Evolutionary conservation across 345 rosid species (phyloP), one percentile per base, ranked within the genome.

Genomic region (Erysimum cheiranthoides): DNA sequence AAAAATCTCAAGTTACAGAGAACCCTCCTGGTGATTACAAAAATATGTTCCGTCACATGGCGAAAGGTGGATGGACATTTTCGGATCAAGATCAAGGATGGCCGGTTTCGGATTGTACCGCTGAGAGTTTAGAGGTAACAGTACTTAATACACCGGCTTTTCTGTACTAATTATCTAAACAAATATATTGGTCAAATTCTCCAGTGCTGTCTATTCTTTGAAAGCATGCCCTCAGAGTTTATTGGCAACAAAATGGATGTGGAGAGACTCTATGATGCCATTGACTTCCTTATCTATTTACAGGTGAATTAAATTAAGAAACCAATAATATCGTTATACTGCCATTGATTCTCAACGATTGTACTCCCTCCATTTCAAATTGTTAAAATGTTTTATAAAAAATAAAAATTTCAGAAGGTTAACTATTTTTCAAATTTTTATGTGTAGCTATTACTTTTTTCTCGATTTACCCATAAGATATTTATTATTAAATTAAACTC

Each of bases 51-150:
- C 54, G 54, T 8, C 12, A 4, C 12, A 8, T 18, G 0, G 5
- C 12, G 12, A 49, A 49, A 49, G 54, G 54, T 49, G 54, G 12
- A 49, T 49, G 54, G 54, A 49, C 54, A 6, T 49, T 49, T 49
- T 49, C 54, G 5, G 54, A 49, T 12, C 54, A 49, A 49, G 54
- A 49, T 18, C 30, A 49, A 18, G 54, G 54, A 3, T 49, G 11
- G 54, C 2, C 54, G 3, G 12, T 49, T 49, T 49, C 54, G 8
- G 54, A 49, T 16, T 49, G 30, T 49, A 49, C 54, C 3, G 54
- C 54, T 21, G 54, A 49, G 13, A 49, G 54, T 10, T 49, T 49
- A 49, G 30, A 49, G 54, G 54, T 49, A 49, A 43, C 16, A 43
- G 0, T 5, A 43, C 1, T 16, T 43, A 43, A 43, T 36, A 40